Evolutionary conservation across 129 eudicot genomes (phyloP).

Genomic region (Lactuca sativa): DNA sequence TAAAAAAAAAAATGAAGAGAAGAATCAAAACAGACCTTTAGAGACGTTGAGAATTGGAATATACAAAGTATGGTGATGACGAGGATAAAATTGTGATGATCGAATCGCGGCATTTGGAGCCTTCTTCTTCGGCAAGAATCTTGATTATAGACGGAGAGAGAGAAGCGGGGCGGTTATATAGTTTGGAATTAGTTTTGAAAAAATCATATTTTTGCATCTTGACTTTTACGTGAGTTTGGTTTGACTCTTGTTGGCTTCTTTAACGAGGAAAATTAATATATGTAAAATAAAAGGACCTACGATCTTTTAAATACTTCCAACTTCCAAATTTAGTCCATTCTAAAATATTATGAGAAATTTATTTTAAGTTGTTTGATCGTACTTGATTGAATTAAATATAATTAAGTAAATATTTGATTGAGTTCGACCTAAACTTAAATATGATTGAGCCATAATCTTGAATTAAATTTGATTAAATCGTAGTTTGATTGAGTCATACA

Average conservation of each 20-base stretch:
- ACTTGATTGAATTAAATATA: too few relatives aligned
- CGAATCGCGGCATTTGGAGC: conserved; percentile 33
- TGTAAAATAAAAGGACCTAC: background rate
- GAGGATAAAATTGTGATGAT: conserved; percentile 15
- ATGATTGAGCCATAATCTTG: too few relatives aligned
- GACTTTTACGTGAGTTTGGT: background rate
- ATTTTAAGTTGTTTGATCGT: too few relatives aligned
- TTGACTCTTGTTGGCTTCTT: conserved; percentile 9
- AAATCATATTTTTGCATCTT: conserved; percentile 15
- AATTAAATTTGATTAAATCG: too few relatives aligned
- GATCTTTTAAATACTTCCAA: background rate
- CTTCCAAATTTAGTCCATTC: background rate
- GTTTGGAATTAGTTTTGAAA: conserved; percentile 1
- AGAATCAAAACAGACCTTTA: conserved; percentile 22
- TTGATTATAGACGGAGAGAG: conserved; percentile 25
- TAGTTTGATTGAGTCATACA: too few relatives aligned
- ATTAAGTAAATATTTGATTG: too few relatives aligned
- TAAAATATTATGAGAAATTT: too few relatives aligned
- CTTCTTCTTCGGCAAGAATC: conserved; percentile 31
- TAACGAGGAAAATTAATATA: background rate
- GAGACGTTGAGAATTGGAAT: conserved; percentile 23
- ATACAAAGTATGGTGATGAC: conserved; percentile 7
- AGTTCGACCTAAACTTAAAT: too few relatives aligned
- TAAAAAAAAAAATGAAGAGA: background rate
- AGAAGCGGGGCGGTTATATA: conserved; percentile 24